Conservation (phyloP, 2,329 filamentous ascomycete genomes). For the Neofusicoccum parvum region DNA sequence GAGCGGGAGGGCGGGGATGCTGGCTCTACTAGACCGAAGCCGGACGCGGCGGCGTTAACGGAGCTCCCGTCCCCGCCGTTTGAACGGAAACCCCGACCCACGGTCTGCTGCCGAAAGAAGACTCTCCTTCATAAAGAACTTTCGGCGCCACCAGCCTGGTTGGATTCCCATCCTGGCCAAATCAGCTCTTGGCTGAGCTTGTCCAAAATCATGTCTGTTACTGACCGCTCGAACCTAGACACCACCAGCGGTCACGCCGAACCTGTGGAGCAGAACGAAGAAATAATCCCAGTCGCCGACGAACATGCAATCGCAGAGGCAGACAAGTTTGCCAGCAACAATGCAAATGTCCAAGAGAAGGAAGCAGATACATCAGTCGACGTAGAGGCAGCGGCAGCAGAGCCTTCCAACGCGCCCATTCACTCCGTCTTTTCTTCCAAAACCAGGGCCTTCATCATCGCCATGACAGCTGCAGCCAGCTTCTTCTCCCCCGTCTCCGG, state of each 20-base stretch:
- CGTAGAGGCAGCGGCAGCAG: constrained; percentile 1
- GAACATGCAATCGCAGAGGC: not conserved
- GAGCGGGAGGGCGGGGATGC: not conserved
- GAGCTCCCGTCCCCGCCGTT: not conserved
- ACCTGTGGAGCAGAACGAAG: not conserved
- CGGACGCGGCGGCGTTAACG: not conserved
- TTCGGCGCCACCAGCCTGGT: not conserved
- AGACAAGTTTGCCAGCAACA: not conserved
- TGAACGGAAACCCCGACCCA: not conserved
- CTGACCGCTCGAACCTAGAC: not conserved
- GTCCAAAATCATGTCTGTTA: not conserved
- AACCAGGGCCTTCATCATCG: constrained; percentile 34
- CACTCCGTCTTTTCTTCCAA: constrained; percentile 34
- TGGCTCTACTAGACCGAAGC: too few relatives aligned
- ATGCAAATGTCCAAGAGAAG: not conserved
- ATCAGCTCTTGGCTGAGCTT: not conserved
- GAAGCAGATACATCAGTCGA: not conserved
- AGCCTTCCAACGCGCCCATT: constrained; percentile 20
- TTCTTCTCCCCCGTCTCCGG: constrained; percentile 35
- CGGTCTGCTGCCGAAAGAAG: not conserved
- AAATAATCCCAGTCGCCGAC: not conserved
- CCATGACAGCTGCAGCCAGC: constrained; percentile 30
- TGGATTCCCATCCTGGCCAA: not conserved
- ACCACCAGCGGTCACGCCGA: not conserved
- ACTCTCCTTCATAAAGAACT: not conserved